phyloP scores from a whole-genome alignment of 306 rosid genomes.

The Parietaria judaica region DNA sequence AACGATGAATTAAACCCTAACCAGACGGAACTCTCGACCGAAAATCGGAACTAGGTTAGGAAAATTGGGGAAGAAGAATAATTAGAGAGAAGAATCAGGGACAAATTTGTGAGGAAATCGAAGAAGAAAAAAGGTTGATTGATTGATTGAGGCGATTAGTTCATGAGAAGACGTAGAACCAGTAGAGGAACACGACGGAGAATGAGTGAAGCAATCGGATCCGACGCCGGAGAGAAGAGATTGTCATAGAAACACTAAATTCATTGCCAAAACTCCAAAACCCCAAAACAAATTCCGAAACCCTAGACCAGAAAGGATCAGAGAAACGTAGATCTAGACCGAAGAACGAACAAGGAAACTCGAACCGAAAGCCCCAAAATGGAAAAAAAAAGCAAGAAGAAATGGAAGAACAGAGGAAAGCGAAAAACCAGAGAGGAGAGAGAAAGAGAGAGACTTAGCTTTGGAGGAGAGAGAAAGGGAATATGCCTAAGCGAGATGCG shows the following conservation, averaged over 20 bases:
- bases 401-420: not conserved
- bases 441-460: not conserved
- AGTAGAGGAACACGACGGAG: conserved; percentile 55
- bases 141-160: conserved; percentile 16
- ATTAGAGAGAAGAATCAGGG: not conserved
- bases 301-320: not conserved
- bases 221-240: conserved; percentile 30
- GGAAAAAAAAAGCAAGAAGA: no score
- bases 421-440: not conserved
- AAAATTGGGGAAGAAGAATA: conserved; percentile 8
- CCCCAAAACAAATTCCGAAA: not conserved
- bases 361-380: not conserved
- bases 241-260: conserved; percentile 36
- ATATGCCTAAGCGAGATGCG: not conserved
- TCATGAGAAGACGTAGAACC: conserved; percentile 72
- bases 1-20: not conserved
- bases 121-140: not conserved
- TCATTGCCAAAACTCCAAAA: conserved; percentile 12
- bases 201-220: conserved; percentile 47
- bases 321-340: no score
- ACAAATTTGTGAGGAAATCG: not conserved
- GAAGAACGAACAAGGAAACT: no score
- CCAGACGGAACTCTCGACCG: no score
- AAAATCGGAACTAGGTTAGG: not conserved
- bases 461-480: not conserved